Evolutionary conservation across 2,329 filamentous ascomycete species (phyloP), one percentile per base, ranked within the genome.

Genomic region (Lecanicillium sp.): DNA sequence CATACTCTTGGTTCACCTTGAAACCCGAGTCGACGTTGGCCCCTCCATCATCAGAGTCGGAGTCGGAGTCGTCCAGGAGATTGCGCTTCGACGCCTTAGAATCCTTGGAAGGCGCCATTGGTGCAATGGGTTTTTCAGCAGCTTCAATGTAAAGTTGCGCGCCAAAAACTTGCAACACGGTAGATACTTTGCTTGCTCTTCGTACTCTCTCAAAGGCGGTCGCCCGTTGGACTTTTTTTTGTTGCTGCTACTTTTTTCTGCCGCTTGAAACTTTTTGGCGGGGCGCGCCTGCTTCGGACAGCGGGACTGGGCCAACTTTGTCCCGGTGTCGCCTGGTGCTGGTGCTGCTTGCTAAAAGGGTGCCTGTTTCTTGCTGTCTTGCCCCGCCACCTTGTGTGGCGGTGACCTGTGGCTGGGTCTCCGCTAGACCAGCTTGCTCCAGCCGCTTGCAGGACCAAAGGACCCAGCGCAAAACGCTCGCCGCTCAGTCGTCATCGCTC

Each of bases 1-100:
- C 93, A 65, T 84, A 98, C 44, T 94, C 88, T 63, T 90, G 75
- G 67, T 98, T 97, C 67, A 98, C 84, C 63, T 86, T 90, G 64
- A 97, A 78, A 48, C 71, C 72, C 35, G 66, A 63, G 49, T 65
- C 63, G 48, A 74, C 57, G 11, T 58, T 55, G 17, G 62, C 63
- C 42, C 65, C 66, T 57, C 70, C 70, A 54, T 72, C 66, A 39
- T 70, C 69, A 10, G 67, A 67, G 45, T 75, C 72, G 14, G 71
- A 73, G 48, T 74, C 73, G 58, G 70, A 75, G 51, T 81, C 78
- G 54, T 81, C 78, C 41, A 84, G 72, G 26, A 82, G 65, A 24
- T 61, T 67, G 58, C 72, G 71, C 62, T 74, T 77, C 40, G 59
- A 54, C 29, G 63, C 64, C 52, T 66, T 77, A 45, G 26, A 14